Base-by-base conservation (phyloP, 2,329 filamentous ascomycete genomes). In the Exophiala bonariae region DNA sequence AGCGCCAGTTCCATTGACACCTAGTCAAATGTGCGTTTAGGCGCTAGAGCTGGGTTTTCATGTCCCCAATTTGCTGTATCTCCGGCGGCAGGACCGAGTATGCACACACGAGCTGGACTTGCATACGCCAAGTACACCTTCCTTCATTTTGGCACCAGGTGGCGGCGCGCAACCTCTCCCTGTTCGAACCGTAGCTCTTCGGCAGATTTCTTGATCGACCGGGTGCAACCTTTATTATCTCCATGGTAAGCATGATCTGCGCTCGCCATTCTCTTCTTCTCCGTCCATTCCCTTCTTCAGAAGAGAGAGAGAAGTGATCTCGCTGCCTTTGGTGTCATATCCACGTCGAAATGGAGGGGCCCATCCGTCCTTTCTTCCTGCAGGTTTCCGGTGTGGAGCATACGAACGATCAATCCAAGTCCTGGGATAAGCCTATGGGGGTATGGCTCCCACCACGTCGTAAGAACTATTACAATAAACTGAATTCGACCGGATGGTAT, bases 381-480 rank as follows among this genome's bases (percentile, higher is more conserved):
- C 14, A 37, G n/a, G 35, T 37, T 19, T 19, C 35, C 6, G 10
- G n/a, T 18, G 20, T 37, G 7, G n/a, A 13, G 11, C 7, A 18
- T 20, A 20, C 4, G n/a, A 8, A 37, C n/a, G 35, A 37, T n/a
- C 26, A 37, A 41, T 13, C 23, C 11, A 3, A 16, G 14, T 20
- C 40, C 40, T 16, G 40, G 38, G 7, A 44, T 41, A 37, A 4
- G 14, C 16, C 16, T 20, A 7, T 8, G 8, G 35, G 35, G 18
- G 34, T 44, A 13, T 52, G 49, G 49, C 17, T 17, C 7, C 49
- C 49, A 17, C 41, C 49, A 9, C 9, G 16, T 19, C 20, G 9
- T 1, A 17, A 3, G 14, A 22, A 32, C 11, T 13, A 30, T 2
- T 47, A 48, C n/a, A 4, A 18, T 9, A 11, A 2, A 10, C 28